phyloP scores from a whole-genome alignment of 2,329 filamentous ascomycete species.

The Paraphaeosphaeria minitans region DNA sequence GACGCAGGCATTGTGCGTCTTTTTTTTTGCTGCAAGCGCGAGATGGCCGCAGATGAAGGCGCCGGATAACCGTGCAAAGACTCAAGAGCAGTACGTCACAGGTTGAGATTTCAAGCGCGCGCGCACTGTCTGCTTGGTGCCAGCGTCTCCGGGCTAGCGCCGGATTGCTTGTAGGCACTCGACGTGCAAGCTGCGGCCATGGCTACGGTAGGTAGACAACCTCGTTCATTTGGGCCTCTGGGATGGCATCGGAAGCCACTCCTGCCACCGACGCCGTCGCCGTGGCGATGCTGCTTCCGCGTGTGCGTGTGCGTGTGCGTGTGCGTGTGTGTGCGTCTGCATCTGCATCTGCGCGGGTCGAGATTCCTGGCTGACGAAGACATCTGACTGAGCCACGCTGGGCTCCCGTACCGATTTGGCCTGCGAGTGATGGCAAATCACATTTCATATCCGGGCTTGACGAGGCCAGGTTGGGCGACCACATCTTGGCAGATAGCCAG shows the following conservation, averaged over 20 bases:
- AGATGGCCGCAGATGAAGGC: conserved; percentile 17
- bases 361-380: conserved; percentile 17
- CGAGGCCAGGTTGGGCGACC: conserved; percentile 19
- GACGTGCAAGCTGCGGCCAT: too few relatives aligned
- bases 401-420: conserved; percentile 6
- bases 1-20: conserved; percentile 8
- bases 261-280: not conserved
- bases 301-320: too few relatives aligned
- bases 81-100: conserved; percentile 33
- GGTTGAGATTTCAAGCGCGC: conserved; percentile 23
- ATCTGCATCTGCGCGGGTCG: not conserved
- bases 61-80: conserved; percentile 6
- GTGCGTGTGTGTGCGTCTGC: too few relatives aligned
- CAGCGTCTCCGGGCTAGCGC: conserved; percentile 22
- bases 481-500: conserved; percentile 13
- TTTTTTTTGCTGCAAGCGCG: not conserved
- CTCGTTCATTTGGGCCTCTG: conserved; percentile 20
- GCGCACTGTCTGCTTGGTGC: conserved; percentile 20
- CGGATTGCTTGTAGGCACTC: conserved; percentile 27
- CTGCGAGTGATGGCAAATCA: conserved; percentile 5
- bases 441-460: conserved; percentile 15
- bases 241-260: conserved; percentile 8
- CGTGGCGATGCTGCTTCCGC: too few relatives aligned
- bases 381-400: conserved; percentile 20
- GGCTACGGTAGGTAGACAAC: too few relatives aligned